Conservation (phyloP, 495 filamentous ascomycete genomes). For the Penicillium longicatenatum region DNA sequence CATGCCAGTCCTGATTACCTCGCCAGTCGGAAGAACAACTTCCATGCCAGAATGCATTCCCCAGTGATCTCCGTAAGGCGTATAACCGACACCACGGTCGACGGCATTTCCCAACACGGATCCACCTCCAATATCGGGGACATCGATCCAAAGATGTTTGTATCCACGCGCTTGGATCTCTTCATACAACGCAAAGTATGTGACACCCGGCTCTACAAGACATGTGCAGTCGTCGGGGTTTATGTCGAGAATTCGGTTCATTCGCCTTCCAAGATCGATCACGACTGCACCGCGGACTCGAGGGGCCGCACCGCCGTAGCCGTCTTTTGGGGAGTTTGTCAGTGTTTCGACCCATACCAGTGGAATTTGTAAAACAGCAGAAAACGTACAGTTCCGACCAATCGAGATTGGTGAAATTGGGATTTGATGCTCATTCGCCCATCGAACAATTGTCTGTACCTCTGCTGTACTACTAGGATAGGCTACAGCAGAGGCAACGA, state of each 20-base stretch:
- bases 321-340: constrained; percentile 2
- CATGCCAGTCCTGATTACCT: constrained; percentile 53
- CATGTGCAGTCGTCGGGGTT: constrained; percentile 23
- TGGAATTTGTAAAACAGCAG: not conserved
- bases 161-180: constrained; percentile 50
- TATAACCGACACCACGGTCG: constrained; percentile 44
- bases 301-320: constrained; percentile 19
- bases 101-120: constrained; percentile 57
- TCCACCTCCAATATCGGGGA: constrained; percentile 58
- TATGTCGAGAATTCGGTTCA: constrained; percentile 33
- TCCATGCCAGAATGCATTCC: constrained; percentile 19
- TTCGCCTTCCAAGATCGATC: constrained; percentile 15
- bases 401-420: constrained; percentile 20
- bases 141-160: constrained; percentile 54
- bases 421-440: constrained; percentile 17
- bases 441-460: constrained; percentile 15
- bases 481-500: constrained; percentile 13
- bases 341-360: not conserved
- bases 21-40: constrained; percentile 26
- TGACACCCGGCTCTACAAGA: constrained; percentile 51
- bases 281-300: constrained; percentile 13
- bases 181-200: constrained; percentile 54
- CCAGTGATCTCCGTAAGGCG: constrained; percentile 21
- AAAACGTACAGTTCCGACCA: constrained; percentile 17
- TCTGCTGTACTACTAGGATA: constrained; percentile 17